Evolutionary conservation across 106 monocot species (phyloP), one percentile per base, ranked within the genome.

Genomic region (Dioscorea dumetorum): DNA sequence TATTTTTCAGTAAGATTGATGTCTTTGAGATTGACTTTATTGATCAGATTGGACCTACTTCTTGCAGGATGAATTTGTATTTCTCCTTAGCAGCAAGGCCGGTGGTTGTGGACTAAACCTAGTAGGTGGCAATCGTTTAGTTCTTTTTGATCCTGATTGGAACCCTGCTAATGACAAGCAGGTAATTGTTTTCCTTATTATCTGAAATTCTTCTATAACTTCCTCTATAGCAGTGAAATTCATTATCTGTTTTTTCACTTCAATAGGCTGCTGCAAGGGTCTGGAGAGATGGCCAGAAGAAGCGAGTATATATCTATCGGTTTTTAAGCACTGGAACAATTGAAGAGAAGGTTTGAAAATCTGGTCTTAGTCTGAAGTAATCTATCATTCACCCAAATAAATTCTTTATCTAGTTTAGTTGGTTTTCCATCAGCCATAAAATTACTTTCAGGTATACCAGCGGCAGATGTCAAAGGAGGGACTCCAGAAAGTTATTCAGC

Each of bases 391-490:
- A 41, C 6, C 6, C 9, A 41, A 41, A 41, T 41, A 3, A 41
- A 41, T 41, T 41, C 5, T 41, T 41, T 41, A 41, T 41, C 41
- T 6, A 41, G 9, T 41, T 41, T 6, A 41, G 41, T 41, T 41
- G 41, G 6, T 41, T 41, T 6, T 41, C 6, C 41, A 41, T 8
- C 10, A 1, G 6, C 10, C 41, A 41, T 41, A 41, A 57, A 57
- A 52, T 61, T 14, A 50, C 49, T 51, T 73, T 48, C 66, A 99
- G 97, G 99, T 99, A 11, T 99, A 87, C 69, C 92, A 93, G 76
- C 92, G 99, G n/a, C 92, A 99, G 52, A 99, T 99, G 99, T 87
- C 99, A 32, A 99, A 99, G 81, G 99, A 99, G 81, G 99, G 99
- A 48, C 85, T 99, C 63, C 92, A 99, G 63, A 99, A 99, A 70